Percentiles rank a stretch among this genome's conserved stretches.
Evolutionary conservation across 192 early-diverging fungal species (phyloP).

Genomic region (Backusella liffmaniae): DNA sequence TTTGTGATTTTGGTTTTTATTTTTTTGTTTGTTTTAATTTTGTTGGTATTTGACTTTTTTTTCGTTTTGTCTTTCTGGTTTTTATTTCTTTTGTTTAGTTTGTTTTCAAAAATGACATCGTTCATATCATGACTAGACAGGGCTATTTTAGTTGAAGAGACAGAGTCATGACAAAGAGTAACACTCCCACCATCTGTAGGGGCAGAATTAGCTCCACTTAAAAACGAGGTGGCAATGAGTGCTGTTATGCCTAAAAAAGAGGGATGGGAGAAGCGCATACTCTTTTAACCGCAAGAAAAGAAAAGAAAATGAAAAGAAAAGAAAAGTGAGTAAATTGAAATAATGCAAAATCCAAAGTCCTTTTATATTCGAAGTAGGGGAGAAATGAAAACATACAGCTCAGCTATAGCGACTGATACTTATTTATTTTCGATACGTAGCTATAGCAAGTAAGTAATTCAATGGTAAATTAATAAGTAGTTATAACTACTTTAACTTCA

Average conservation of each 20-base stretch:
- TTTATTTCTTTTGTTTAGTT: neutral
- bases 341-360: neutral
- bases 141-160: neutral
- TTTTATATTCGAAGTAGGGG: neutral
- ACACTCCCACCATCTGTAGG: neutral
- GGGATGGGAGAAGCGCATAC: slow-evolving; percentile 6
- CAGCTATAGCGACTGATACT: neutral
- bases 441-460: neutral
- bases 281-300: neutral
- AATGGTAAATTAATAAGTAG: neutral
- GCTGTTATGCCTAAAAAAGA: neutral
- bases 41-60: neutral
- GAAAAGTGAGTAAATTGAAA: neutral
- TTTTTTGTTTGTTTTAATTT: neutral
- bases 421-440: neutral
- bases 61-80: neutral
- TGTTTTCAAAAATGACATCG: neutral
- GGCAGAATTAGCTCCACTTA: neutral
- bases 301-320: neutral
- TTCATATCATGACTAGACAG: neutral
- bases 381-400: neutral
- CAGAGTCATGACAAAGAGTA: neutral
- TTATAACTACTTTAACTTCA: neutral
- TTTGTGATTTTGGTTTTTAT: neutral
- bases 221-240: neutral